Evolutionary conservation across 257 asterid genomes (phyloP), one percentile per base, ranked within the genome.

Genomic region (Solanum lignicaule): DNA sequence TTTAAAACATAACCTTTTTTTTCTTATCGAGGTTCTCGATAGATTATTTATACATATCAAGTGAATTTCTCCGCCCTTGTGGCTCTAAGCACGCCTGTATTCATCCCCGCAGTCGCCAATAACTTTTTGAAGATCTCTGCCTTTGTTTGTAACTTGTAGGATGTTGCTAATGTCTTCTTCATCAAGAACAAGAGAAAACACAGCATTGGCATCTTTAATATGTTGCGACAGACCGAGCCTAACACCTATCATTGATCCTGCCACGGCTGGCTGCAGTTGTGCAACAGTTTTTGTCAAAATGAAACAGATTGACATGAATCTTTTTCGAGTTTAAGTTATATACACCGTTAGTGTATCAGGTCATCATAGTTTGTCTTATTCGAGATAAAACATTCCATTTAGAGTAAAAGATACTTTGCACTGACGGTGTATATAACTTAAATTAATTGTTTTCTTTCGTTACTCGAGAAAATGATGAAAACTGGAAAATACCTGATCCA

Each of bases 61-160:
- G 13, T 31, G 78, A 31, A 71, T 71, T 71, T 8, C 41, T 13
- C 78, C 7, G 25, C n/a, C 48, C 46, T 4, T 31, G 81, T 65
- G 52, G 21, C 41, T 58, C 91, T 86, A 95, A 62, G 35, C 83
- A 75, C 98, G 96, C 92, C 98, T 93, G 88, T 97, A 97, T 87
- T 97, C 98, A 87, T 97, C 99, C 5, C 99, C 99, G 83, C 98
- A 97, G 88, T 97, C 98, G 12, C 98, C 98, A 38, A 95, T 97
- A 46, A 94, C 87, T 83, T 90, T 93, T 81, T 93, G 92, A 65
- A 97, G 98, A 92, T 95, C 94, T 92, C 90, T 95, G 82, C 98
- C 98, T 84, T 94, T 95, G 92, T 85, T 90, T 5, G 98, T 88
- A 55, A 92, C 98, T 89, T 93, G 92, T 83, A 87, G 88, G 83